These are phyloP conservation scores for Chlorella sp. DNA, from an alignment of 139 green algal species.

Conservation along the genomic window DNA sequence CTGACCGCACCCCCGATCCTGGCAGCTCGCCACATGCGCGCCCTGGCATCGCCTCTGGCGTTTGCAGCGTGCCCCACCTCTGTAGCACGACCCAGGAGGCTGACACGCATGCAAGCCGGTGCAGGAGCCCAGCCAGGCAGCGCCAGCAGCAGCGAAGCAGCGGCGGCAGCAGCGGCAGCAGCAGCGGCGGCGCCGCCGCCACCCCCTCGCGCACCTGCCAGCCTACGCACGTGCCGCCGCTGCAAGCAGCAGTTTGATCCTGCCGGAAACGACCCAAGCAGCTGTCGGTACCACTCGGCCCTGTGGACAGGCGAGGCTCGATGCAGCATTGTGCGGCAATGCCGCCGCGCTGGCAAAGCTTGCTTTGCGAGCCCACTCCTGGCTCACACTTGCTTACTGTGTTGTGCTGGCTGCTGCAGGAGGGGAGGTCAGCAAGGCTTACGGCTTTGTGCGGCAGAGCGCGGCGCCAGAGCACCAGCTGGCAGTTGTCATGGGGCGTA, in stretches of 20 bases:
- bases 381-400: too few relatives aligned
- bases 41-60: too few relatives aligned
- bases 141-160: neutral
- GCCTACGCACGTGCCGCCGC: conserved; percentile 51
- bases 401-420: neutral
- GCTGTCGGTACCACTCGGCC: conserved; percentile 62
- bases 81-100: too few relatives aligned
- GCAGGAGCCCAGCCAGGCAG: neutral
- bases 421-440: conserved; percentile 66
- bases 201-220: too few relatives aligned
- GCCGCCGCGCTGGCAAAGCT: too few relatives aligned
- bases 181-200: neutral
- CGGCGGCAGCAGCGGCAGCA: neutral
- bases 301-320: conserved; percentile 62
- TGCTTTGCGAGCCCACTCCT: too few relatives aligned
- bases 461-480: conserved; percentile 59
- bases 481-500: conserved; percentile 48
- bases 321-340: too few relatives aligned
- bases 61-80: too few relatives aligned
- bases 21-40: too few relatives aligned
- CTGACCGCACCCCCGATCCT: too few relatives aligned
- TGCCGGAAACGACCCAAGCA: conserved; percentile 40
- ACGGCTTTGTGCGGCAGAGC: conserved; percentile 60
- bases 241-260: conserved; percentile 64
- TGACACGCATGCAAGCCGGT: neutral